Evolutionary conservation across 2,329 filamentous ascomycete species (phyloP), one percentile per base, ranked within the genome.

Genomic region (Uncinocarpus reesii): DNA sequence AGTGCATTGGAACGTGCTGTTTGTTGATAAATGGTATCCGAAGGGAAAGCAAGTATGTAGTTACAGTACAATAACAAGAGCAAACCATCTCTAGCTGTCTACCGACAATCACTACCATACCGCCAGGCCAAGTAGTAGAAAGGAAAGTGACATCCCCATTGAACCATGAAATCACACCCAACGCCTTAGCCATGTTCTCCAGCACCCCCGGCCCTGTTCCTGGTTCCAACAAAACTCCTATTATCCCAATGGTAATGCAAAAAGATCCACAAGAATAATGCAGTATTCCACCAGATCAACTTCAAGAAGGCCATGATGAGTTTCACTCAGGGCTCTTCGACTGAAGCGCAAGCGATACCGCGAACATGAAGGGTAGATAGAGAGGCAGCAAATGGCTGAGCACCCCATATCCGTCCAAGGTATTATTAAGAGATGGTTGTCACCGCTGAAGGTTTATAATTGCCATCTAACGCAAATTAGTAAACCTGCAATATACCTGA

Each of bases 391-490:
- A n/a, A n/a, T n/a, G n/a, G n/a, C n/a, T n/a, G n/a, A n/a, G n/a
- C n/a, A n/a, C n/a, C n/a, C n/a, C n/a, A n/a, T n/a, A n/a, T n/a
- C n/a, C n/a, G n/a, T n/a, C n/a, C n/a, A n/a, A n/a, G n/a, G n/a
- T n/a, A n/a, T n/a, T n/a, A n/a, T 5, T 7, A 34, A 48, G 40
- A 40, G 11, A 15, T 34, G 7, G 16, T 32, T 32, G 24, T 67
- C 61, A 67, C 52, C 64, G 62, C 50, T 67, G 65, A 21, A 67
- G 54, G 49, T 68, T 67, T 26, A 68, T 56, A 34, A 68, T 62
- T 23, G 64, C 65, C 58, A 67, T 55, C 65, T 67, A 38, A 35
- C 32, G 53, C 43, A 35, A 32, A 20, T 16, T 21, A 34, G 26
- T 20, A 24, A 43, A n/a, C 7, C 16, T 16, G 13, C 10, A 15